These are phyloP conservation scores for Pseudopyrenochaeta lycopersici DNA, from an alignment of 2,329 filamentous ascomycete genomes.

Conservation along the genomic window DNA sequence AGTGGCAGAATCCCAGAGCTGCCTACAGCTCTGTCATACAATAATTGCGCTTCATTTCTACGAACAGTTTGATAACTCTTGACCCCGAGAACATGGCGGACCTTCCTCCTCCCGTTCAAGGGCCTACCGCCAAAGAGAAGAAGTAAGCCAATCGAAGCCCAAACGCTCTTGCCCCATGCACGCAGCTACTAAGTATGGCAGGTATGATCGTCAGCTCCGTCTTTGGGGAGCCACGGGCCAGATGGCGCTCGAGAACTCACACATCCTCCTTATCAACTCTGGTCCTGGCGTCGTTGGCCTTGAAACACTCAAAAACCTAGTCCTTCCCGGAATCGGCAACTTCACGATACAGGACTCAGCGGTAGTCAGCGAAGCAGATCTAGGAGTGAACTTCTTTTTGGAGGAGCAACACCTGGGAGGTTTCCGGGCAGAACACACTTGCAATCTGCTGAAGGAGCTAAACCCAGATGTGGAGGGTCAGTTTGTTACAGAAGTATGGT, in stretches of 20 bases:
- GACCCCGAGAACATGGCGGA: conserved; percentile 38
- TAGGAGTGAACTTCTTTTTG: conserved; percentile 97
- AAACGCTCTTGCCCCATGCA: conserved; percentile 3
- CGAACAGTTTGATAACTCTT: not conserved
- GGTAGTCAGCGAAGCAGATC: conserved; percentile 78
- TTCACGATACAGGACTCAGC: conserved; percentile 91
- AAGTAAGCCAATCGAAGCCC: conserved; percentile 44
- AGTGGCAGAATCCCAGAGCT: conserved; percentile 20
- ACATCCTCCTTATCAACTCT: conserved; percentile 90
- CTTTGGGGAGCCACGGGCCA: conserved; percentile 95
- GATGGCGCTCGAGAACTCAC: conserved; percentile 85
- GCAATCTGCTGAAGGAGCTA: conserved; percentile 80
- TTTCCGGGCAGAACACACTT: conserved; percentile 79
- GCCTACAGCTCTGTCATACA: conserved; percentile 7
- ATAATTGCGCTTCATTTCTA: not conserved
- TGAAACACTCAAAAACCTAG: conserved; percentile 96
- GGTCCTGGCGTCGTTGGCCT: conserved; percentile 87
- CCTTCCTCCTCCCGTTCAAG: conserved; percentile 52
- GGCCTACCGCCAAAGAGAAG: conserved; percentile 60
- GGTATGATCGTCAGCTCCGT: conserved; percentile 91
- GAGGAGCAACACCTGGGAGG: conserved; percentile 80
- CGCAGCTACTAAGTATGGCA: conserved; percentile 53
- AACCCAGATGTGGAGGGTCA: conserved; percentile 90
- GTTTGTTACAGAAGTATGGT: conserved; percentile 66
- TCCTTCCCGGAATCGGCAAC: conserved; percentile 86